These are phyloP conservation scores for Rhynchosporium graminicola DNA, from an alignment of 2,329 filamentous ascomycete genomes.

Conservation along the genomic window DNA sequence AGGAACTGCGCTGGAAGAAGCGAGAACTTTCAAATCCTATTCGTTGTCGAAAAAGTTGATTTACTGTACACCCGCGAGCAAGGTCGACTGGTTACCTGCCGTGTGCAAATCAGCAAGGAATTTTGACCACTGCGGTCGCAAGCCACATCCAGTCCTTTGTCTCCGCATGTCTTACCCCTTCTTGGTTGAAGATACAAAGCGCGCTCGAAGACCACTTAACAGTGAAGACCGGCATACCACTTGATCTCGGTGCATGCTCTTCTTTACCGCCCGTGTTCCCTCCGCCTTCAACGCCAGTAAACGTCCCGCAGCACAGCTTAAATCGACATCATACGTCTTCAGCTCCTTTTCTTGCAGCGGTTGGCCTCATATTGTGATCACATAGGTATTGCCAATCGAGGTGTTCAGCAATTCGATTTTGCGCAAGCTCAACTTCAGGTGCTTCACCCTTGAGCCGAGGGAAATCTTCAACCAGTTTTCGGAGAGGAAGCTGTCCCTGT, in stretches of 20 bases:
- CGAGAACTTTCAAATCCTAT: constrained; percentile 32
- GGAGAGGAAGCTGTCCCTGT: constrained; percentile 2
- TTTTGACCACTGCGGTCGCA: constrained; percentile 31
- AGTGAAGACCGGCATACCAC: constrained; percentile 20
- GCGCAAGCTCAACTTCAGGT: constrained; percentile 1
- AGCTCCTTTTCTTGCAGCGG: constrained; percentile 26
- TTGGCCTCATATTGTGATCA: constrained; percentile 16
- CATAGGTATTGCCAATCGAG: constrained; percentile 16
- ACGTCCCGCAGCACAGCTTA: constrained; percentile 30
- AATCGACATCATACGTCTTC: constrained; percentile 29
- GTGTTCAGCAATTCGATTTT: constrained; percentile 6
- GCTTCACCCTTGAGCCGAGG: background rate
- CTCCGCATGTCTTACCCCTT: constrained; percentile 28
- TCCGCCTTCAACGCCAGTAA: constrained; percentile 31
- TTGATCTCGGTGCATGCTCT: constrained; percentile 26
- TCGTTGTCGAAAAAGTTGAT: constrained; percentile 34
- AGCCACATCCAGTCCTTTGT: constrained; percentile 35
- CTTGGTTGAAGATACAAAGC: constrained; percentile 31
- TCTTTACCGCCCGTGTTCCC: constrained; percentile 27
- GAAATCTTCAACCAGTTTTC: constrained; percentile 6
- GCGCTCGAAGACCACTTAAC: constrained; percentile 23
- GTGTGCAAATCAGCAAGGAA: constrained; percentile 36
- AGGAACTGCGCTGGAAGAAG: constrained; percentile 35
- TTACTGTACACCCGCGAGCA: constrained; percentile 26
- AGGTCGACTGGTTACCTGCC: constrained; percentile 32